Base-by-base conservation (phyloP, 495 filamentous ascomycete species). In the Podospora appendiculata region DNA sequence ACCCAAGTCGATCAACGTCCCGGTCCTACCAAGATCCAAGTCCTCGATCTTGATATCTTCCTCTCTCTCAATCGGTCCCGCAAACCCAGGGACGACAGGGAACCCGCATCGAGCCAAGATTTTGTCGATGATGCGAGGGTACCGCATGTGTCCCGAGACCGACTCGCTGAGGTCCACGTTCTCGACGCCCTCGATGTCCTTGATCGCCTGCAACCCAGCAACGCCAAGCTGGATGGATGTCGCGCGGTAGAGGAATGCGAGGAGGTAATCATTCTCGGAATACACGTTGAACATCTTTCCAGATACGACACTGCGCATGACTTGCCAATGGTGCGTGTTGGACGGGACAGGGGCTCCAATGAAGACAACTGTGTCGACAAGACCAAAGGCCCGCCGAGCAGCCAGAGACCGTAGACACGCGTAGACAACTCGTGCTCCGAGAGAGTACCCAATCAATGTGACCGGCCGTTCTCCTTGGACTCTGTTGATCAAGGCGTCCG, bases 381-480 rank as follows among this genome's bases (percentile, higher is more conserved):
- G 66, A 0, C 90, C 90, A 55, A 92, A 95, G 0, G 84, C 88
- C 38, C 77, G 74, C 13, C 87, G 73, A 53, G 83, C 79, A 0
- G 87, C 87, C 3, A 96, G 76, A 4, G 60, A 75, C 32, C 79
- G 73, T 3, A 95, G 73, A 55, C 90, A 95, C 1, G 80, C 76
- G 59, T 85, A 92, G 48, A 95, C 88, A 7, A 92, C 84, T 8
- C 89, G 75, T 1, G 90, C 90, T 3, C 90, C 90, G 0, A 96
- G 71, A 0, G 87, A 92, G 64, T 90, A 95, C 3, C 90, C 90
- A 13, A 95, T 72, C 1, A 96, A 68, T 0, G 87, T 95, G 0
- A 96, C 87, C 0, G 90, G 86, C 8, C 90, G 77, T 59, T 94
- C 86, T 3, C 90, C 90, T 59, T 94, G 90, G 0, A 85, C 88